Conservation (phyloP, 768 basidiomycete species). For the Cystobasidium ongulense region DNA sequence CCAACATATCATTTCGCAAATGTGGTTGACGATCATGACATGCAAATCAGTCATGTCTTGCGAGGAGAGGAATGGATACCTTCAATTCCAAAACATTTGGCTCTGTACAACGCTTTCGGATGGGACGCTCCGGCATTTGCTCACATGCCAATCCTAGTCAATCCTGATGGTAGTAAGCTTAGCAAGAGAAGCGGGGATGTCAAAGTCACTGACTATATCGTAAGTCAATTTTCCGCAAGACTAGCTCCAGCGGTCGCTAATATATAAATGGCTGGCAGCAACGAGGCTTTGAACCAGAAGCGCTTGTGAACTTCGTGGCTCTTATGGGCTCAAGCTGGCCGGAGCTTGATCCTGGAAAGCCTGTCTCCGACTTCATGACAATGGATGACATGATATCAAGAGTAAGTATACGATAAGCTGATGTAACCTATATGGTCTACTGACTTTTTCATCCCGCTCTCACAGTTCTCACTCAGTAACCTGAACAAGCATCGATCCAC, state of each 20-base stretch:
- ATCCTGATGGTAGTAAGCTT: constrained; percentile 85
- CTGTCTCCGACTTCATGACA: constrained; percentile 40
- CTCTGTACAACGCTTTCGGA: constrained; percentile 70
- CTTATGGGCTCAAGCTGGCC: constrained; percentile 81
- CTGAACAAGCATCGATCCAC: constrained; percentile 76
- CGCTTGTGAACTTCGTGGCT: constrained; percentile 85
- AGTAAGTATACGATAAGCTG: constrained; percentile 46
- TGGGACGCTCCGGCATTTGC: constrained; percentile 71
- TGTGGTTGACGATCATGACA: constrained; percentile 89
- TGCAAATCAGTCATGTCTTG: constrained; percentile 91
- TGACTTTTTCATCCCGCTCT: constrained; percentile 18
- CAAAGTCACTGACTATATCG: constrained; percentile 63
- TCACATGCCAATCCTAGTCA: constrained; percentile 82
- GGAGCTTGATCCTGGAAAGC: constrained; percentile 43
- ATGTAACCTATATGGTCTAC: not conserved
- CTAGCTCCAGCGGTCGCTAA: no score
- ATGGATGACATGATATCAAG: constrained; percentile 59
- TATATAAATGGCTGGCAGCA: constrained; percentile 49
- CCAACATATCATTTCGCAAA: constrained; percentile 96
- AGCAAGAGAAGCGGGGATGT: constrained; percentile 89
- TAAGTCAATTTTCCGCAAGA: not conserved
- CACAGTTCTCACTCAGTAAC: constrained; percentile 64
- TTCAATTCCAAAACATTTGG: constrained; percentile 81
- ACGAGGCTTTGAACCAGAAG: constrained; percentile 80
- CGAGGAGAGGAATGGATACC: constrained; percentile 97